A percentile compares a stretch with the other conserved stretches of the same genome.
Evolutionary conservation across 345 rosid genomes (phyloP).

Genomic region (Ricinus communis): DNA sequence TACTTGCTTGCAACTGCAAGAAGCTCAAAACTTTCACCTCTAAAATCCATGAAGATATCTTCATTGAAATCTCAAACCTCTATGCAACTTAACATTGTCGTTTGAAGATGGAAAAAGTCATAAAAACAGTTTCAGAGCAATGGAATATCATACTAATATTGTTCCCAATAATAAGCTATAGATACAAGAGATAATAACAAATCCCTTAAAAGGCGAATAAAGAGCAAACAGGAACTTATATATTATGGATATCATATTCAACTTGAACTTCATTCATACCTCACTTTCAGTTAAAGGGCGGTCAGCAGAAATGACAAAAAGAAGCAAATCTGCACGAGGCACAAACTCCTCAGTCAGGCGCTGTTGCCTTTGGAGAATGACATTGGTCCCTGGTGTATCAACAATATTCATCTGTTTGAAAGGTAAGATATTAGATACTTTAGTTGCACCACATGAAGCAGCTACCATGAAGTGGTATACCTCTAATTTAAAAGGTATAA

Average conservation of each 20-base stretch:
- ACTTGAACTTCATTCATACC: constrained; percentile 44
- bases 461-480: neutral
- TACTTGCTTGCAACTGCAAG: no score
- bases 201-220: neutral
- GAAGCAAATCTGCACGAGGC: constrained; percentile 90
- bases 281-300: constrained; percentile 96
- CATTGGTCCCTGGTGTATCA: constrained; percentile 96
- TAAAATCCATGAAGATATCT: constrained; percentile 1
- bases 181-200: neutral
- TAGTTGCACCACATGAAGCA: constrained; percentile 14
- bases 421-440: constrained; percentile 20
- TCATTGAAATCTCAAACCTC: neutral
- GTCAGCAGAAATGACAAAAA: constrained; percentile 94
- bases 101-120: neutral
- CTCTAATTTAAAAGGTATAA: constrained; percentile 8
- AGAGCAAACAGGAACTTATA: neutral
- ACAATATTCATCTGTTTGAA: constrained; percentile 76
- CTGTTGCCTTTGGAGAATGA: constrained; percentile 94
- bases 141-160: constrained; percentile 3
- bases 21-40: no score
- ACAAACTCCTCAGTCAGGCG: constrained; percentile 94
- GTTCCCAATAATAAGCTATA: neutral
- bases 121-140: neutral
- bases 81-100: neutral
- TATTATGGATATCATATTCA: constrained; percentile 13